Evolutionary conservation across 371 early-diverging fungal species (phyloP), one percentile per base, ranked within the genome.

Genomic region (Mortierella sp.): DNA sequence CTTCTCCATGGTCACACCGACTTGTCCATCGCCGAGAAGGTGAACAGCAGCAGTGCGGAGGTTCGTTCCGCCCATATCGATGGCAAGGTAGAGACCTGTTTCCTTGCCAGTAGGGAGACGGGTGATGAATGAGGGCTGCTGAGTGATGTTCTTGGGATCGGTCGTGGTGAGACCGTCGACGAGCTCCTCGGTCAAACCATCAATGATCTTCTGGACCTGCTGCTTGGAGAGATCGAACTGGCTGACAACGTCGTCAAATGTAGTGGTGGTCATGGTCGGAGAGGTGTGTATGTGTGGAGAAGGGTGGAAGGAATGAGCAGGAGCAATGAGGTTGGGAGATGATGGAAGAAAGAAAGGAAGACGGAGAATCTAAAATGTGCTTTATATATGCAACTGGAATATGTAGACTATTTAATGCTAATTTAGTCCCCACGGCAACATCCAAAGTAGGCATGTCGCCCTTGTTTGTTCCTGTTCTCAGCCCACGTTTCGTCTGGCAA

Each of bases 1-100:
- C 82, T 94, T 92, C 60, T 91, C 86, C 80, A 95, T 94, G 60
- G 80, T 84, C 43, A 91, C 85, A n/a, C 73, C 78, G 45, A 88
- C 79, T 57, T 88, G 81, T 55, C 94, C 91, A 60, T 86, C 81
- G 43, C 96, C 96, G 51, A 86, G 77, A 1, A 95, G 79, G 44
- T 83, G 85, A 29, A 94, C 92, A 50, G 90, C 88, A 63, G 92
- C 90, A 7, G 95, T 93, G 46, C 97, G 92, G 63, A 96, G 86
- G 79, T 96, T 94, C 64, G 95, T 94, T 44, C 97, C 98, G 50
- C 96, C 97, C 55, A 96, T 83, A 81, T 97, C 98, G 43, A 97
- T 83, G 22, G 96, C 94, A 24, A 97, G 82, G 82, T 86, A 95
- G 34, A 88, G 87, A 37, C 96, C 96, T 13, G 80, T 88, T 67